Percentiles rank a stretch among this genome's conserved stretches.
Evolutionary conservation across 1,284 basidiomycete species (phyloP).

Genomic region (Trichosporon coremiiforme): DNA sequence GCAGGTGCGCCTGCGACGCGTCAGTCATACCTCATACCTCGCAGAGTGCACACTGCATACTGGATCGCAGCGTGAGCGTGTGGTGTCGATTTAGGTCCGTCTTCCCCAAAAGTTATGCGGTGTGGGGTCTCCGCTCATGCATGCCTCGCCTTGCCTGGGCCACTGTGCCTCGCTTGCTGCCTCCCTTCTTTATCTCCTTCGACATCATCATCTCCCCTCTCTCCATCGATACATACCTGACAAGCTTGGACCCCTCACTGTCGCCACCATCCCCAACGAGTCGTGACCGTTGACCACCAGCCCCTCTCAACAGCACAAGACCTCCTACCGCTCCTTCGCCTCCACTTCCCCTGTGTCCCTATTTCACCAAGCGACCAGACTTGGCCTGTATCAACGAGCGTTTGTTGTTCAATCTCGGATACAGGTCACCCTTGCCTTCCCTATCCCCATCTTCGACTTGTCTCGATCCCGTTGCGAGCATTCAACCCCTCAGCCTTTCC

Average conservation of each 20-base stretch:
- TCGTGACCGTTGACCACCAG: slow-evolving; percentile 12
- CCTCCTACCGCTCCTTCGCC: slow-evolving; percentile 8
- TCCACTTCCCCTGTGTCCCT: not conserved
- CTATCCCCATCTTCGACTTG: not conserved
- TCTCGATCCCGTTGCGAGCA: not conserved
- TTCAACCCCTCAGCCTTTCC: not conserved
- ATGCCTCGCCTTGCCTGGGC: not conserved
- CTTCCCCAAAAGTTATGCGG: slow-evolving; percentile 15
- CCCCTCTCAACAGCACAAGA: not conserved
- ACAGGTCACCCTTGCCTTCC: slow-evolving; percentile 13
- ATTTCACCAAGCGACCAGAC: not conserved
- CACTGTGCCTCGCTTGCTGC: slow-evolving; percentile 10
- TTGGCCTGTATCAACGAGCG: slow-evolving; percentile 8
- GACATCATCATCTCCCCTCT: slow-evolving; percentile 2
- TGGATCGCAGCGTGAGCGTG: not conserved
- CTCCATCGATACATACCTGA: not conserved
- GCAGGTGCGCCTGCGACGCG: slow-evolving; percentile 3
- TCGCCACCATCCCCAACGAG: slow-evolving; percentile 11
- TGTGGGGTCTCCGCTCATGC: slow-evolving; percentile 14
- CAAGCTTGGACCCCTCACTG: slow-evolving; percentile 2
- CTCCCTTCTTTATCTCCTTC: slow-evolving; percentile 5
- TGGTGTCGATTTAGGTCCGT: slow-evolving; percentile 9
- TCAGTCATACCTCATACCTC: not conserved
- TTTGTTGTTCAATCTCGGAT: not conserved
- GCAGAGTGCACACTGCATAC: not conserved